Base-by-base conservation (phyloP, 2,329 filamentous ascomycete species). In the Gaeumannomyces tritici region DNA sequence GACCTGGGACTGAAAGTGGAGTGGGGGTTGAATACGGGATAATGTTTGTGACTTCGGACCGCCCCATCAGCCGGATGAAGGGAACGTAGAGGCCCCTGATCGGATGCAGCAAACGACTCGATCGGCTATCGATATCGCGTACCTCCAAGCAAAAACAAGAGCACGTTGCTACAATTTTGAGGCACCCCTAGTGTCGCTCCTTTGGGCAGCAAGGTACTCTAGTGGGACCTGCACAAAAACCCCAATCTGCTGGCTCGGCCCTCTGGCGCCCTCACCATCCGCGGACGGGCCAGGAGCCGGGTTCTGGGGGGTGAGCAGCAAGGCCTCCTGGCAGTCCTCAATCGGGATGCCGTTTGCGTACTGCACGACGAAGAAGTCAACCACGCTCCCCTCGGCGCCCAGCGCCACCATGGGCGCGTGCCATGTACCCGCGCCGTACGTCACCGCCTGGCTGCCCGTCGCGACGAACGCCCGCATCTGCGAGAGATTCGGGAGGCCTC, bases 401-500 rank as follows among this genome's bases (percentile, higher is more conserved):
- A 98, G 75, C 21, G 91, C 92, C 18, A 92, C 89, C 93, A 99
- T 98, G 0, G 95, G 95, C 65, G 93, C 92, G 78, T 99, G 95
- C 85, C 93, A 99, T 62, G 92, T 97, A 6, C 91, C 95, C 1
- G 90, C 87, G 1, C 84, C 91, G 73, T 98, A 99, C 3, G 92
- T 97, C 18, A 99, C 91, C 13, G 91, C 93, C 77, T 96, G 91
- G 28, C 83, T 81, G 3, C 86, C 87, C 60, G 81, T 84, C 1
- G 90, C 93, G 62, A 96, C 76, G 72, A 97, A 99, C 0, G 92
- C 93, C 67, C 80, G 82, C 54, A 96, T 69, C 11, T 83, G 80
- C 27, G 73, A 72, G 55, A 96, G 71, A 73, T 97, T 91, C 0
- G 95, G 93, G 24, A 91, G 73, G 0, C 88, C 88, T 47, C 79